Evolutionary conservation across 768 basidiomycete species (phyloP), one percentile per base, ranked within the genome.

Genomic region (Agaricus subrufescens): DNA sequence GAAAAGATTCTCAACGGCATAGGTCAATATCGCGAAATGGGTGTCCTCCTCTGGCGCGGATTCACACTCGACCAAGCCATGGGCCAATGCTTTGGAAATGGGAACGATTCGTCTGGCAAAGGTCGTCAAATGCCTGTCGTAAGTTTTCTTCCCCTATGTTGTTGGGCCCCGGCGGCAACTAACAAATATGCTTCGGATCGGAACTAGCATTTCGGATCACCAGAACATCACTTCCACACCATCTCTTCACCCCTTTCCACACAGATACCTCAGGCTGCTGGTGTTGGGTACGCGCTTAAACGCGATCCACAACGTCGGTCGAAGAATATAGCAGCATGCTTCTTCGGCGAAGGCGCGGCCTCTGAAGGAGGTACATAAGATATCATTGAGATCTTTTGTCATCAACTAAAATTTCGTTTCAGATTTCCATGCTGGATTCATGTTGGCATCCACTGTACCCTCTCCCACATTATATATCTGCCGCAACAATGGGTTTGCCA

Each of bases 81-180:
- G 91, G 85, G 85, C 0, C 94, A 97, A 68, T 94, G 91, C 68
- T 92, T 97, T 64, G 90, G 92, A 31, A 95, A 91, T 61, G 73
- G 83, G 62, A 83, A 91, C 58, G 94, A 98, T 67, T 78, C 69
- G 10, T 81, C 84, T 10, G 84, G 87, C 7, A 94, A 94, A 66
- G 94, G 94, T 15, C 79, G 91, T 37, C 92, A 95, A 66, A 96
- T 97, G 94, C 94, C 94, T 11, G 90, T 95, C 58, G 91, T 92
- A 78, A 55, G 80, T 67, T 7, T 11, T 10, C 26, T 50, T 6
- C 29, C 15, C 29, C 31, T 14, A 7, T 25, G 11, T 30, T 45
- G 6, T 42, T 12, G 19, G 10, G n/a, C 48, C 39, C 42, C 23
- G 52, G 34, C 29, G 30, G 31, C 10, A 27, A 50, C 34, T 61